phyloP scores from a whole-genome alignment of 208 protist genomes.

The Balamuthia mandrillaris region DNA sequence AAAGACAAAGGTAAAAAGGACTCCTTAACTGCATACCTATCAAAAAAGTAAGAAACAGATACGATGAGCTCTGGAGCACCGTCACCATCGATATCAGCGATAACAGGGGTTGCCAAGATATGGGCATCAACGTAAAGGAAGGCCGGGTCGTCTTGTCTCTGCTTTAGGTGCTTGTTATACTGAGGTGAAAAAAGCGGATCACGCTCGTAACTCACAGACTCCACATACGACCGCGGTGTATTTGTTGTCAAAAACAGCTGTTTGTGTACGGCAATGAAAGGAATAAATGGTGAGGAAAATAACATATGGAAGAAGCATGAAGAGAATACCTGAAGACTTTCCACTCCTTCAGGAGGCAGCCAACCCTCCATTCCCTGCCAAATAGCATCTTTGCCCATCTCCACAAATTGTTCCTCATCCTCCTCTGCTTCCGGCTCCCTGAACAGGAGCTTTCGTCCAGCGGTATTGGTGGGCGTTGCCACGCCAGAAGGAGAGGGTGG shows the following conservation, averaged over 20 bases:
- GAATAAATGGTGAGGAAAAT: constrained; percentile 37
- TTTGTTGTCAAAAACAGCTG: constrained; percentile 17
- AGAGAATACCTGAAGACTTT: background rate
- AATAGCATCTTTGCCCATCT: background rate
- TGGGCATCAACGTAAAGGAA: constrained; percentile 82
- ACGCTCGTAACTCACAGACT: background rate
- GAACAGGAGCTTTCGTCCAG: background rate
- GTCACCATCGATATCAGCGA: constrained; percentile 82
- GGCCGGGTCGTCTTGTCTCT: background rate
- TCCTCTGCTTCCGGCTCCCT: background rate
- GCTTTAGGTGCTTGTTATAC: background rate
- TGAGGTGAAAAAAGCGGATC: constrained; percentile 35
- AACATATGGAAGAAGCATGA: background rate
- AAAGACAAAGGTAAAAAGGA: background rate
- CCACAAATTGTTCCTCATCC: background rate
- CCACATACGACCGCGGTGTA: constrained; percentile 49
- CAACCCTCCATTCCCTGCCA: constrained; percentile 10
- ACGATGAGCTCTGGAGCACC: constrained; percentile 80
- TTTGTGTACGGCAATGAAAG: constrained; percentile 44
- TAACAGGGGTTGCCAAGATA: constrained; percentile 77
- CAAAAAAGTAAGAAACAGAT: constrained; percentile 85
- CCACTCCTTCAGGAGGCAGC: background rate
- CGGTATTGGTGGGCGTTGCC: too few species aligned
- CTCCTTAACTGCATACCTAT: constrained; percentile 54
- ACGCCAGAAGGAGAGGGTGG: too few species aligned